These are phyloP conservation scores for Boletus semigastroideus DNA, from an alignment of 1,284 basidiomycete genomes.

Conservation along the genomic window DNA sequence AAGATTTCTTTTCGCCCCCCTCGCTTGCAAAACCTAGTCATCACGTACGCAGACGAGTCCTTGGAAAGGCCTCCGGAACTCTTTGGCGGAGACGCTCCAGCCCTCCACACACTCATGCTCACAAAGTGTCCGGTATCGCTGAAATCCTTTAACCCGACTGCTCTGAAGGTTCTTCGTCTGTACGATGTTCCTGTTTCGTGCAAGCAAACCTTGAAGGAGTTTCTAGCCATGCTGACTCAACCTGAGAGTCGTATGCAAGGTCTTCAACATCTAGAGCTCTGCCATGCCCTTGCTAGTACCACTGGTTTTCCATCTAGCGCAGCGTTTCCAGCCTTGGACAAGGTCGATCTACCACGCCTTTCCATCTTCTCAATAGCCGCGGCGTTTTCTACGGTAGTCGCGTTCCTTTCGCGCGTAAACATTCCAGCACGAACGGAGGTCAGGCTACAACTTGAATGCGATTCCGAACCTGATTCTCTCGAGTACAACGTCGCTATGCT, in stretches of 20 bases:
- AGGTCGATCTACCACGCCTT: not conserved
- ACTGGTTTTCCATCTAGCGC: not conserved
- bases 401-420: not conserved
- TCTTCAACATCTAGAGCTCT: constrained; percentile 28
- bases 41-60: not conserved
- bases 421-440: not conserved
- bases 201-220: constrained; percentile 15
- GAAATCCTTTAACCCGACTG: constrained; percentile 18
- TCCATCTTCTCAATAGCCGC: not conserved
- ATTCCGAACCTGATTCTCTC: not conserved
- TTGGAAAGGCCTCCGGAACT: not conserved
- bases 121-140: constrained; percentile 10
- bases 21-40: not conserved
- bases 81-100: constrained; percentile 19
- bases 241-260: constrained; percentile 21
- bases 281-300: not conserved
- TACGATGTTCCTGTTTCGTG: constrained; percentile 5
- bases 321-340: not conserved
- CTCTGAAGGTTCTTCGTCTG: constrained; percentile 29
- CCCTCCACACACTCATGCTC: constrained; percentile 28
- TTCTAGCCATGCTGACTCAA: constrained; percentile 21
- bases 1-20: constrained; percentile 7
- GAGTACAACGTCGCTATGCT: not conserved
- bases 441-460: not conserved
- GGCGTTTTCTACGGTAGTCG: not conserved